Evolutionary conservation across 768 basidiomycete species (phyloP).

Genomic region (Mrakia frigida): DNA sequence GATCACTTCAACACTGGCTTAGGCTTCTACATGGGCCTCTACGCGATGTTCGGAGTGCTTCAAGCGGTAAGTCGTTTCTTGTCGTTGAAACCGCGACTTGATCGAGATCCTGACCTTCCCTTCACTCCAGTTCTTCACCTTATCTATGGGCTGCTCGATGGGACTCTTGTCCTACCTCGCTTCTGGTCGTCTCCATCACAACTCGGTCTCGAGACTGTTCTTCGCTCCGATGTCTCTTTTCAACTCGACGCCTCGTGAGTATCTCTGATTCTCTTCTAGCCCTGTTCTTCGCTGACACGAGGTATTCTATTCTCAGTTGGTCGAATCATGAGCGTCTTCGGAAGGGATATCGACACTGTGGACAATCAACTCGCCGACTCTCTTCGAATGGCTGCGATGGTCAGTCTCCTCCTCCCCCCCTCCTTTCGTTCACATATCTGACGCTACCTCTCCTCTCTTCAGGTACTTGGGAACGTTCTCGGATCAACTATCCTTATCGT

Average conservation of each 20-base stretch:
- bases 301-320: constrained; percentile 36
- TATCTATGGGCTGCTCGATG: constrained; percentile 43
- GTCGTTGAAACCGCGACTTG: not conserved
- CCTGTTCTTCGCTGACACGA: not conserved
- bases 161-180: constrained; percentile 71
- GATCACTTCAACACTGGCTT: constrained; percentile 51
- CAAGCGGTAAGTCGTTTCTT: constrained; percentile 58
- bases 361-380: constrained; percentile 44
- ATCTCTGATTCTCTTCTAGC: not conserved
- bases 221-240: constrained; percentile 82
- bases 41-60: constrained; percentile 58
- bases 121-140: constrained; percentile 39
- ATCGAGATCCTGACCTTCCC: constrained; percentile 43
- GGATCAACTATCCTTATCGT: constrained; percentile 61
- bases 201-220: constrained; percentile 57
- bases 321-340: constrained; percentile 42
- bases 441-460: constrained; percentile 47
- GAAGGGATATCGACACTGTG: constrained; percentile 43
- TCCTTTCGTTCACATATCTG: not conserved
- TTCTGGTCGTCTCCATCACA: constrained; percentile 59
- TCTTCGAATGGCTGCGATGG: constrained; percentile 37
- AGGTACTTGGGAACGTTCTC: constrained; percentile 62
- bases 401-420: not conserved
- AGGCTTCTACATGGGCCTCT: constrained; percentile 64
- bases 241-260: constrained; percentile 52